Evolutionary conservation across 1,139 yeast species (phyloP), one percentile per base, ranked within the genome.

Genomic region (Komagataea norvegica): DNA sequence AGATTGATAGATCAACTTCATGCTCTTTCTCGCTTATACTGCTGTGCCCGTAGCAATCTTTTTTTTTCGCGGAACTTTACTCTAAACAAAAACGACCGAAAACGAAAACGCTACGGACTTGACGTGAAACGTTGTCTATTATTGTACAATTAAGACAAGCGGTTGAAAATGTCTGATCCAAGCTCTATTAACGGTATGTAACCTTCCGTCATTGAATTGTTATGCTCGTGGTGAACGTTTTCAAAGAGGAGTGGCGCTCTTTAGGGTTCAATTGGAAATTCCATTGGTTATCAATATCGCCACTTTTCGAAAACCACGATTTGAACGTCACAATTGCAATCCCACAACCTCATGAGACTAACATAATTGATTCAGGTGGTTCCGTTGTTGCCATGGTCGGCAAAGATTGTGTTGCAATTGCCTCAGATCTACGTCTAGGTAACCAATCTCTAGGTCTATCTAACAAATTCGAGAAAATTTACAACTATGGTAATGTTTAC

Each of bases 301-400:
- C 37, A 29, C 36, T 33, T 25, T n/a, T n/a, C n/a, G n/a, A n/a
- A n/a, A n/a, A n/a, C n/a, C n/a, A n/a, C n/a, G n/a, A n/a, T n/a
- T n/a, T n/a, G n/a, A n/a, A n/a, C n/a, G 20, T 30, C 14, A 8
- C 20, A 8, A 7, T 25, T 13, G n/a, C 19, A 20, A 17, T 6
- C 16, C 20, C n/a, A 10, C 10, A 25, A 6, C 20, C 9, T 16
- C 14, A 19, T 5, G 15, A 15, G 15, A 31, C 39, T 38, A 26
- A 29, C 41, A 31, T 21, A 19, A 25, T 16, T 8, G 5, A n/a
- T 13, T 15, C 46, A 73, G 83, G 95, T 64, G 98, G 99, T 64
- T 75, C 95, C 44, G 95, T 95, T 43, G 95, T 93, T 29, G 98
- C 98, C 50, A 93, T 93, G 99, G 82, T 83, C 19, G 99, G 99